These are phyloP conservation scores for Kurtzmaniella cleridarum DNA, from an alignment of 805 yeast genomes.

Conservation along the genomic window DNA sequence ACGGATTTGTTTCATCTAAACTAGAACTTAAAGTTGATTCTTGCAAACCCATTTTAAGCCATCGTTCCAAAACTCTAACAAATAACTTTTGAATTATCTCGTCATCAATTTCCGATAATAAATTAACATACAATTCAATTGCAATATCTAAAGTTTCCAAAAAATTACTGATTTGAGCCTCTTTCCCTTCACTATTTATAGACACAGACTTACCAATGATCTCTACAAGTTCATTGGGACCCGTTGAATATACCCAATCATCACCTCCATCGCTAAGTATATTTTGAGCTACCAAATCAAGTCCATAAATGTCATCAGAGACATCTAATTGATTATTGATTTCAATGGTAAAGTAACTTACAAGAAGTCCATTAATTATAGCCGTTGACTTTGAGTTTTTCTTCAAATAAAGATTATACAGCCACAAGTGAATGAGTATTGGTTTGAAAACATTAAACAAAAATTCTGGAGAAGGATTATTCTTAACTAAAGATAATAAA, in stretches of 20 bases:
- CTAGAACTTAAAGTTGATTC: conserved; percentile 3
- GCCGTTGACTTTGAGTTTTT: conserved; percentile 23
- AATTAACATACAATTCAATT: conserved; percentile 24
- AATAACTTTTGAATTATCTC: conserved; percentile 43
- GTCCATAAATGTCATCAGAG: conserved; percentile 13
- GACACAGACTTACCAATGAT: conserved; percentile 11
- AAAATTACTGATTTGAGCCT: conserved; percentile 22
- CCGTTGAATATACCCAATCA: conserved; percentile 38
- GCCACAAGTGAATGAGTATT: conserved; percentile 37
- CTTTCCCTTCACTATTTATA: conserved; percentile 9
- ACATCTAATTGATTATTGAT: conserved; percentile 6
- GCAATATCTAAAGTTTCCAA: conserved; percentile 22
- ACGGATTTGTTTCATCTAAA: conserved; percentile 40
- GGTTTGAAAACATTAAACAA: conserved; percentile 22
- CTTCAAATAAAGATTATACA: conserved; percentile 35
- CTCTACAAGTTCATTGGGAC: conserved; percentile 34
- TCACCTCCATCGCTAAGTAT: conserved; percentile 24
- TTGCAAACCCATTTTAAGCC: conserved; percentile 38
- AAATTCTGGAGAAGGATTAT: conserved; percentile 21
- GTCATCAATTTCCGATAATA: conserved; percentile 49
- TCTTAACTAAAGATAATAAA: conserved; percentile 53
- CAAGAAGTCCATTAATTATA: conserved; percentile 32
- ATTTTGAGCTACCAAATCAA: conserved; percentile 30
- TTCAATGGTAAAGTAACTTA: conserved; percentile 27
- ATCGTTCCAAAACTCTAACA: conserved; percentile 47